Evolutionary conservation across 108 stramenopile species (phyloP).

Genomic region (Cyclotella kingstonii): DNA sequence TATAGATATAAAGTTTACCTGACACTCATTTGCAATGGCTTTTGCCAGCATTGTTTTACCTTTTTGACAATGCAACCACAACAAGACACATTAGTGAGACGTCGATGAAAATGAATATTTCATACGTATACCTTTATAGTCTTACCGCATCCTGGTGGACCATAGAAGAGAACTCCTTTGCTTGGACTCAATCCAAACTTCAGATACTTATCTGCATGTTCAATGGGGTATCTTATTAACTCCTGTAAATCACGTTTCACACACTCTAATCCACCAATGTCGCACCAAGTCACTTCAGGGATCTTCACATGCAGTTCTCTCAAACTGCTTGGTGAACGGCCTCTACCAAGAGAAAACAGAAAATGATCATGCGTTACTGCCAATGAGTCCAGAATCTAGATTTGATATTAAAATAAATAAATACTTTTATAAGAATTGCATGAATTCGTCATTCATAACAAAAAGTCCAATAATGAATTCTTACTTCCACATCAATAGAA

Average conservation of each 20-base stretch:
- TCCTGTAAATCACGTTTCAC: constrained; percentile 97
- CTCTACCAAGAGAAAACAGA: constrained; percentile 72
- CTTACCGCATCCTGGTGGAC: constrained; percentile 79
- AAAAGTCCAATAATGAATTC: no score
- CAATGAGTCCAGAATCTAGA: constrained; percentile 86
- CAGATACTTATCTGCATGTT: constrained; percentile 90
- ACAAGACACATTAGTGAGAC: neutral
- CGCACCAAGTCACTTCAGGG: constrained; percentile 96
- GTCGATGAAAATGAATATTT: neutral
- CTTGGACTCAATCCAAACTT: constrained; percentile 88
- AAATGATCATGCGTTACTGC: constrained; percentile 79
- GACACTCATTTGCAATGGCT: constrained; percentile 95
- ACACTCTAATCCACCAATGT: constrained; percentile 95
- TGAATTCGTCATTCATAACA: no score
- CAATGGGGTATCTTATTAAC: constrained; percentile 92
- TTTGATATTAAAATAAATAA: constrained; percentile 76
- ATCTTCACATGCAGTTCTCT: constrained; percentile 57
- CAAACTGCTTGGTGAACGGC: constrained; percentile 17
- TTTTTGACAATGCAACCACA: neutral
- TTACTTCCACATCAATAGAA: constrained; percentile 76
- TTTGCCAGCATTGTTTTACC: constrained; percentile 96
- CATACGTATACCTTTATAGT: neutral
- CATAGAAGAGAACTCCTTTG: constrained; percentile 91
- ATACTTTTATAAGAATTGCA: constrained; percentile 46
- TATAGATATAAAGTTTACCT: constrained; percentile 95